These are phyloP conservation scores for Xylaria longipes DNA, from an alignment of 495 filamentous ascomycete genomes.

Conservation along the genomic window DNA sequence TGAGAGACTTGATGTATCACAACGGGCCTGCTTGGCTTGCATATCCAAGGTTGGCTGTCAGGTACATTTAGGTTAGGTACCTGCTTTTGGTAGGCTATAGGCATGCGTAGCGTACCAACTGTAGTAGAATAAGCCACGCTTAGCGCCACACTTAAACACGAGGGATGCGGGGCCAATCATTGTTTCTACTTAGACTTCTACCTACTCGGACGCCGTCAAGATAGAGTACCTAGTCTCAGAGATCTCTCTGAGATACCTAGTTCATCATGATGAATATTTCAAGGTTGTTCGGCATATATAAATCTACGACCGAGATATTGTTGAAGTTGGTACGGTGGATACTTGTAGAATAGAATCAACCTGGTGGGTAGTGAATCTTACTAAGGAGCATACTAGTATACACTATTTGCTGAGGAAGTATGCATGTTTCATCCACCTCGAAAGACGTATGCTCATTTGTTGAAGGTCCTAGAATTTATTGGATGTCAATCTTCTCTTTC, in stretches of 20 bases:
- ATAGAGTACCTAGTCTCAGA: background rate
- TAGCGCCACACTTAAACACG: conserved; percentile 18
- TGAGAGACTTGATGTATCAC: conserved; percentile 7
- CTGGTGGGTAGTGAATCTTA: background rate
- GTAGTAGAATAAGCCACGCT: conserved; percentile 4
- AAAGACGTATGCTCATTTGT: background rate
- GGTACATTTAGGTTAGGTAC: conserved; percentile 11
- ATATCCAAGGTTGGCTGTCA: background rate
- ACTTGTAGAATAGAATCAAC: background rate
- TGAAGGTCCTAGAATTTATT: background rate
- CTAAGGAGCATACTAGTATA: background rate
- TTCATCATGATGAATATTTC: background rate
- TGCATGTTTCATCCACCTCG: background rate
- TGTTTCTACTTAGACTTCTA: background rate
- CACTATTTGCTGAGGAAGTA: background rate
- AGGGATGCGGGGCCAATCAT: background rate
- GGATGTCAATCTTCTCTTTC: background rate
- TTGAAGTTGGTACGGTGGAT: background rate
- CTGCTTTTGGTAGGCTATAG: background rate
- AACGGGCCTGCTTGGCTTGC: background rate
- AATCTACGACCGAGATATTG: background rate
- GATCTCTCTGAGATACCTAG: background rate
- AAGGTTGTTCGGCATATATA: background rate
- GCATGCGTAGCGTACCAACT: background rate
- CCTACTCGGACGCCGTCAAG: background rate